Base-by-base conservation (phyloP, 768 basidiomycete genomes). In the Fomitopsis serialis region DNA sequence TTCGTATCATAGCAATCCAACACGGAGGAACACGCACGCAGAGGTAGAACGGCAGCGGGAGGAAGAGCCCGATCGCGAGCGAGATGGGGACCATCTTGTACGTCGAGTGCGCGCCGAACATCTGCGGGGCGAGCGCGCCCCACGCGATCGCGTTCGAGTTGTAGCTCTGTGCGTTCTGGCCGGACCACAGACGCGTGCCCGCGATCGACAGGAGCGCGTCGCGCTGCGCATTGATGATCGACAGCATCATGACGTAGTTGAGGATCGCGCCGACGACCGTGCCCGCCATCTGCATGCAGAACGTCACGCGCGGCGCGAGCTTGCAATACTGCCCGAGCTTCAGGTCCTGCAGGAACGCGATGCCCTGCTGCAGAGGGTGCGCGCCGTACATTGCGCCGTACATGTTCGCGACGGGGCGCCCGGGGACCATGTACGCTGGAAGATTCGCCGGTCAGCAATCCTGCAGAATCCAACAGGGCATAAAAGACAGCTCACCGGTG, bases 221-320 rank as follows among this genome's bases (percentile, higher is more conserved):
- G 25, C 65, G 60, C 53, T 66, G 61, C 40, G 55, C 54, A 58
- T 64, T 59, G 57, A 66, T 58, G 52, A 66, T 64, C n/a, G 62
- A 61, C 54, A 64, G 42, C 65, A 66, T 66, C 63, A 64, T 66
- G 46, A 66, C 42, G 55, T 64, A 76, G 61, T 77, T 76, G 29
- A 78, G 64, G 48, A 79, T 66, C 60, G 73, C 55, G 50, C 79
- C 83, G 35, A 85, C 67, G 42, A 86, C 65, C 8, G 81, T 78
- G 1, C 85, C 82, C 12, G 43, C 22, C 54, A 66, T 60, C 53
- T 66, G 65, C 63, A 66, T 64, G 36, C 58, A 47, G 65, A 87
- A 85, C 2, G 84, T 79, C 27, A 77, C 58, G 29, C 82, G 79
- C 43, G 84, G 84, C 37, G 84, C 81, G 42, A 86, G 74, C 68